Conservation (phyloP, 768 basidiomycete species). For the Tylopilus rubrobrunneus region DNA sequence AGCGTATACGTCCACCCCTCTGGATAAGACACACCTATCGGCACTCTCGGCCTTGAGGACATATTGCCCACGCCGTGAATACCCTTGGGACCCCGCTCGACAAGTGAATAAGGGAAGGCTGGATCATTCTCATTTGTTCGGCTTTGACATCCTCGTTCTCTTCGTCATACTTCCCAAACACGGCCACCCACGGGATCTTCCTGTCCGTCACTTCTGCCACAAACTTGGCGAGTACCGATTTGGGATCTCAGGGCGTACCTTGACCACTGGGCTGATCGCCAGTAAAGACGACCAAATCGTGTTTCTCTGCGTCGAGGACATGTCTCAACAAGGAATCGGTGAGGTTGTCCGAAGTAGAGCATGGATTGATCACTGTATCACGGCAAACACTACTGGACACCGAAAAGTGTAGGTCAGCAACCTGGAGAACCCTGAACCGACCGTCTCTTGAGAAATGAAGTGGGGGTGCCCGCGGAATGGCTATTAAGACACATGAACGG, state of each 20-base stretch:
- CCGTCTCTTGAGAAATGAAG: constrained; percentile 84
- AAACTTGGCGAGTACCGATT: constrained; percentile 87
- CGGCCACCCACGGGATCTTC: constrained; percentile 82
- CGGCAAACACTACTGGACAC: constrained; percentile 75
- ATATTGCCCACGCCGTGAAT: constrained; percentile 90
- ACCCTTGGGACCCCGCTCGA: constrained; percentile 74
- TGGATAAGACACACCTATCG: constrained; percentile 62
- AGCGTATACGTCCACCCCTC: background rate
- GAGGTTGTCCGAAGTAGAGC: constrained; percentile 67
- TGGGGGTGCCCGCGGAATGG: constrained; percentile 66
- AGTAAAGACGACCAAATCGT: constrained; percentile 87
- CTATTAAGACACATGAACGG: constrained; percentile 32
- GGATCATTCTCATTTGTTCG: constrained; percentile 67
- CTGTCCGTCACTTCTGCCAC: constrained; percentile 69
- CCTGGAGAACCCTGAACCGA: constrained; percentile 83
- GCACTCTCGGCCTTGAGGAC: constrained; percentile 79
- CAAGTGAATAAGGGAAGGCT: constrained; percentile 82
- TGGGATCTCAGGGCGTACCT: constrained; percentile 83
- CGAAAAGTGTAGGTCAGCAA: constrained; percentile 93
- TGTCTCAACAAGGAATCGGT: constrained; percentile 69
- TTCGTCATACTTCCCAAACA: constrained; percentile 95
- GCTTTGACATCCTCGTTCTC: constrained; percentile 61
- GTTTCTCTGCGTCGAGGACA: constrained; percentile 76
- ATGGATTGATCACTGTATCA: constrained; percentile 56
- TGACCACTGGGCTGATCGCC: constrained; percentile 96